These are phyloP conservation scores for Pyrus pyrifolia DNA, from an alignment of 306 rosid genomes.

Conservation along the genomic window DNA sequence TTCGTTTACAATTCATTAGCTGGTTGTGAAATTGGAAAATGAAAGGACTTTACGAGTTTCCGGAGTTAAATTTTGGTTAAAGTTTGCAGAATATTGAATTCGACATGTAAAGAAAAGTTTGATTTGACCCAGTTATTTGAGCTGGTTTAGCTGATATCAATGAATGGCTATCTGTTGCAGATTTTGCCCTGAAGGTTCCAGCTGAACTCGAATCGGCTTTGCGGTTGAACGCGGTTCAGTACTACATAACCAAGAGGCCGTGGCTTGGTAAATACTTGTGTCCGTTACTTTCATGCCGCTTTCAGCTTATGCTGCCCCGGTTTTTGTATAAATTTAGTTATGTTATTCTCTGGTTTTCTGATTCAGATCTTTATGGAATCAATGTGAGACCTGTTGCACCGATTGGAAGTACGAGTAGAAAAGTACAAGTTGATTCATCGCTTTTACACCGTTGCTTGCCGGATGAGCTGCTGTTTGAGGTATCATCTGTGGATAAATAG, in stretches of 20 bases:
- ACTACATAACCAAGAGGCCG: conserved; percentile 79
- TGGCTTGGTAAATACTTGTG: conserved; percentile 72
- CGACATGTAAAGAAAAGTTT: background rate
- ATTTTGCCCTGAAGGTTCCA: conserved; percentile 46
- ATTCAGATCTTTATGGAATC: conserved; percentile 88
- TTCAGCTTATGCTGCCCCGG: background rate
- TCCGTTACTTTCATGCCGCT: background rate
- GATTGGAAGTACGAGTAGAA: conserved; percentile 76
- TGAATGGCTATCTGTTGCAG: conserved; percentile 30
- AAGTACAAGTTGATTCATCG: conserved; percentile 62
- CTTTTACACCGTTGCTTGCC: conserved; percentile 70
- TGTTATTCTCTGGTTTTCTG: conserved; percentile 32
- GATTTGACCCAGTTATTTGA: background rate
- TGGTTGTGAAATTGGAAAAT: background rate
- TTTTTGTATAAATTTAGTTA: background rate
- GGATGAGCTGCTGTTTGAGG: conserved; percentile 88
- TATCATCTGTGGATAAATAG: conserved; percentile 15
- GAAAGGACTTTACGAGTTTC: background rate
- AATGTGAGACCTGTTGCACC: conserved; percentile 97
- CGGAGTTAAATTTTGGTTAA: background rate
- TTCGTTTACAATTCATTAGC: background rate
- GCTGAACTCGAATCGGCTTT: conserved; percentile 74
- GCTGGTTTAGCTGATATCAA: background rate
- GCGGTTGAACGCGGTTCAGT: conserved; percentile 62
- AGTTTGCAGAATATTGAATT: background rate